Percentiles rank a stretch among this genome's conserved stretches.
Conservation (phyloP, 306 rosid species). For the Dalbergia cochinchinensis region DNA sequence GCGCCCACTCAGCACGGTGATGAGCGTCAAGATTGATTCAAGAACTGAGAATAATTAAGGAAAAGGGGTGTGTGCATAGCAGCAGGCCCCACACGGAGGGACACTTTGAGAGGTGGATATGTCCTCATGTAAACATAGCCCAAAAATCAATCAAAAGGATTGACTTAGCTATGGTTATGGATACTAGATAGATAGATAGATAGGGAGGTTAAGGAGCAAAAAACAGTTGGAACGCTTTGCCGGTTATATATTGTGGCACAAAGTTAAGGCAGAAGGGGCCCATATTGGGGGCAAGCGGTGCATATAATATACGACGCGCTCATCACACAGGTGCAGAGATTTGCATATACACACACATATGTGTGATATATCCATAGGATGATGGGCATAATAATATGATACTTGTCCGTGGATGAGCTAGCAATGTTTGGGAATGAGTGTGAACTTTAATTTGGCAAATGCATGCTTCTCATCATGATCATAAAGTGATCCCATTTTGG, state of each 20-base stretch:
- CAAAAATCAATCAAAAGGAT: constrained; percentile 32
- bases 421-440: background rate
- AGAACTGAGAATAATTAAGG: constrained; percentile 21
- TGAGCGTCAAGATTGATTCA: too few relatives aligned
- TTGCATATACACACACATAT: background rate
- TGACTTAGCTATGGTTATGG: constrained; percentile 25
- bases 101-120: constrained; percentile 42
- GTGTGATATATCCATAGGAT: too few relatives aligned
- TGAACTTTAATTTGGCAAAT: background rate
- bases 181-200: constrained; percentile 21
- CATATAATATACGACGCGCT: background rate
- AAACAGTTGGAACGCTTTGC: constrained; percentile 63
- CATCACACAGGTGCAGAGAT: background rate
- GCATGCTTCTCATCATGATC: background rate
- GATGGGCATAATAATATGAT: background rate
- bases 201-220: constrained; percentile 44
- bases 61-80: background rate
- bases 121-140: constrained; percentile 12
- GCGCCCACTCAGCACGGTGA: constrained; percentile 2
- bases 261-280: constrained; percentile 61
- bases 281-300: constrained; percentile 33
- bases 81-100: constrained; percentile 37
- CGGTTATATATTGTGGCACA: constrained; percentile 61
- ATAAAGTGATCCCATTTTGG: background rate
- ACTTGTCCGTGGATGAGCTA: constrained; percentile 2